Conservation (phyloP, 2,329 filamentous ascomycete genomes). For the Geoglossum cookeanum region DNA sequence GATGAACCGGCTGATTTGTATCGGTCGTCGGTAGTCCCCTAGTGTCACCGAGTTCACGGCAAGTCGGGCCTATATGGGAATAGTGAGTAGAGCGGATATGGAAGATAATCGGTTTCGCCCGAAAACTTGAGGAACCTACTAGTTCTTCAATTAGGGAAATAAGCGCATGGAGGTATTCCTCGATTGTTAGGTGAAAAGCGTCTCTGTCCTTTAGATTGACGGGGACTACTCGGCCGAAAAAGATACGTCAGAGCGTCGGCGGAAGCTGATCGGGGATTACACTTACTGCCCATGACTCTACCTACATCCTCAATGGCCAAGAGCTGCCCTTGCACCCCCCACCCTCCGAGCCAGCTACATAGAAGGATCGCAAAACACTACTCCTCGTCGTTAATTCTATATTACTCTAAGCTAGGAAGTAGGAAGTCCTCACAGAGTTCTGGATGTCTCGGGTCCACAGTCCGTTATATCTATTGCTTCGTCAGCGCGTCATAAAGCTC, state of each 20-base stretch:
- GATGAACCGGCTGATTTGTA: constrained; percentile 78
- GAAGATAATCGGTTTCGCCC: not conserved
- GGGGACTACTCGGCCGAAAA: constrained; percentile 38
- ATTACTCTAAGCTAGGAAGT: constrained; percentile 15
- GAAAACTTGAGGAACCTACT: constrained; percentile 20
- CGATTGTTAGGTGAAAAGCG: constrained; percentile 86
- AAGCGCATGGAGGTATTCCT: constrained; percentile 84
- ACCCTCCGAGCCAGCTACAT: constrained; percentile 63
- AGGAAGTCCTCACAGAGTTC: constrained; percentile 39
- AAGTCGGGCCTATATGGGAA: constrained; percentile 42
- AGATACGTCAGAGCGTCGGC: too few species aligned
- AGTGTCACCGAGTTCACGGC: constrained; percentile 89
- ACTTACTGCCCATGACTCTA: constrained; percentile 49
- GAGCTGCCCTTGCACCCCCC: constrained; percentile 42
- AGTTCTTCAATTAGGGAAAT: constrained; percentile 82
- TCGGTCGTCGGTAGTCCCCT: constrained; percentile 67
- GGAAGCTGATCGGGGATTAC: too few species aligned
- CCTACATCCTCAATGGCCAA: constrained; percentile 81
- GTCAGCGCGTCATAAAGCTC: not conserved
- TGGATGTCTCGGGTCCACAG: constrained; percentile 76
- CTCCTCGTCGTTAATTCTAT: not conserved
- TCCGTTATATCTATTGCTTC: constrained; percentile 44
- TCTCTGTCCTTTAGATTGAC: constrained; percentile 81
- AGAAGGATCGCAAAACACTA: constrained; percentile 39
- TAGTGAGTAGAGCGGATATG: not conserved